These are phyloP conservation scores for Eimeria necatrix DNA, from an alignment of 169 alveolate species.

Conservation along the genomic window DNA sequence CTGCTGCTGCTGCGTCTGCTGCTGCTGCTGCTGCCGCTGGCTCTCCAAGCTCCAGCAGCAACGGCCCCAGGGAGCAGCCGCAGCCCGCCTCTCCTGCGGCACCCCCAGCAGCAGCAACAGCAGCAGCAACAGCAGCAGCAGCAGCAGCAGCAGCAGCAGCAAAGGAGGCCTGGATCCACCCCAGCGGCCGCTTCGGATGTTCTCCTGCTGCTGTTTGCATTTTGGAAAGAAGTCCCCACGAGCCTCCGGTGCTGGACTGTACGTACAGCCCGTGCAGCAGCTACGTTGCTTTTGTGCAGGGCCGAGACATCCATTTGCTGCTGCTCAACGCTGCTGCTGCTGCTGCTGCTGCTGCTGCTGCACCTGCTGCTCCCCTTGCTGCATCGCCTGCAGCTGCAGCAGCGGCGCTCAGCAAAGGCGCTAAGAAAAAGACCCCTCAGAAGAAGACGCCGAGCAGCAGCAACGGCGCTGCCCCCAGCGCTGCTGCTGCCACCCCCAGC, in stretches of 20 bases:
- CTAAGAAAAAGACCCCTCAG: background rate
- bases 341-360: background rate
- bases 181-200: conserved; percentile 9
- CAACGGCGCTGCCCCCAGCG: conserved; percentile 24
- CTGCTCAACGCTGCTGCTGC: background rate
- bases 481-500: too few species aligned
- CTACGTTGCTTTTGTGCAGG: conserved; percentile 27
- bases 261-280: conserved; percentile 51
- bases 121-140: conserved; percentile 17
- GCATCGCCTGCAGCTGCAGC: background rate
- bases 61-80: background rate
- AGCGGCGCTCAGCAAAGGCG: background rate
- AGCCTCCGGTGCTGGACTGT: conserved; percentile 29
- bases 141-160: background rate
- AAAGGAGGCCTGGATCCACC: background rate
- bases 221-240: background rate
- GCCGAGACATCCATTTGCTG: conserved; percentile 38
- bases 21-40: background rate
- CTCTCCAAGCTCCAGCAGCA: background rate
- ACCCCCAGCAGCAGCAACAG: conserved; percentile 15
- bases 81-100: background rate
- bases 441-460: background rate
- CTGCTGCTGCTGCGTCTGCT: conserved; percentile 37
- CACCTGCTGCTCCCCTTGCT: background rate
- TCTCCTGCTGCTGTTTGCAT: background rate